Evolutionary conservation across 768 basidiomycete species (phyloP).

Genomic region (Leccinum uliginosum): DNA sequence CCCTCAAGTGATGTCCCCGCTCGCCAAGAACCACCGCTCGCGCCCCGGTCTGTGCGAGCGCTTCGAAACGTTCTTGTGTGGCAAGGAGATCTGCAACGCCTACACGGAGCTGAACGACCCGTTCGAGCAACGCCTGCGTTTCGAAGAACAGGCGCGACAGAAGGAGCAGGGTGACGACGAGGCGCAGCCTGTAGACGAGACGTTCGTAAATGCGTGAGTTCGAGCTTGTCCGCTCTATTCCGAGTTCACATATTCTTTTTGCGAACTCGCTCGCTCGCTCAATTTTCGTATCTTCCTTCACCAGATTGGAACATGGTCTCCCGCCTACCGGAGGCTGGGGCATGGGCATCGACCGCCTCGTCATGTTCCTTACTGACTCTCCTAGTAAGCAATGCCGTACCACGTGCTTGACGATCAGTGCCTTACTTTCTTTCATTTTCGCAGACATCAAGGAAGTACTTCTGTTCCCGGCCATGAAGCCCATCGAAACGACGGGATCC

Average conservation of each 20-base stretch:
- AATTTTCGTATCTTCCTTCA: neutral
- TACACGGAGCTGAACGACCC: slow-evolving; percentile 99
- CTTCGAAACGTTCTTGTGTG: slow-evolving; percentile 97
- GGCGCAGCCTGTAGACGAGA: slow-evolving; percentile 95
- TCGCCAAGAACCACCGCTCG: slow-evolving; percentile 98
- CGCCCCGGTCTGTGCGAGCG: slow-evolving; percentile 96
- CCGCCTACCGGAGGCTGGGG: slow-evolving; percentile 99
- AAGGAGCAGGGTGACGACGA: slow-evolving; percentile 98
- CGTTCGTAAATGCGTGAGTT: slow-evolving; percentile 83
- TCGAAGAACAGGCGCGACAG: slow-evolving; percentile 92
- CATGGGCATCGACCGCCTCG: slow-evolving; percentile 89
- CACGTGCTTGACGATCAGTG: neutral
- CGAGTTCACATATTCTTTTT: neutral
- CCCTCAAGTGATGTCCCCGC: slow-evolving; percentile 99
- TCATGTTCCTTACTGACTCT: slow-evolving; percentile 99
- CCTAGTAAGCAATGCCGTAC: slow-evolving; percentile 52
- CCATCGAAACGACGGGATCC: slow-evolving; percentile 44
- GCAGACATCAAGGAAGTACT: slow-evolving; percentile 95
- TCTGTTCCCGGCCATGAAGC: slow-evolving; percentile 97
- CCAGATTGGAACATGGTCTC: slow-evolving; percentile 91
- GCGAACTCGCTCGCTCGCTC: neutral
- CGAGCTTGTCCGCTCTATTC: neutral
- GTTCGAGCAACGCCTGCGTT: slow-evolving; percentile 90
- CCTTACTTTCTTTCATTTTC: slow-evolving; percentile 3
- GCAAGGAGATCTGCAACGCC: slow-evolving; percentile 98